Evolutionary conservation across 495 filamentous ascomycete genomes (phyloP), one percentile per base, ranked within the genome.

Genomic region (Elaphomyces granulatus): DNA sequence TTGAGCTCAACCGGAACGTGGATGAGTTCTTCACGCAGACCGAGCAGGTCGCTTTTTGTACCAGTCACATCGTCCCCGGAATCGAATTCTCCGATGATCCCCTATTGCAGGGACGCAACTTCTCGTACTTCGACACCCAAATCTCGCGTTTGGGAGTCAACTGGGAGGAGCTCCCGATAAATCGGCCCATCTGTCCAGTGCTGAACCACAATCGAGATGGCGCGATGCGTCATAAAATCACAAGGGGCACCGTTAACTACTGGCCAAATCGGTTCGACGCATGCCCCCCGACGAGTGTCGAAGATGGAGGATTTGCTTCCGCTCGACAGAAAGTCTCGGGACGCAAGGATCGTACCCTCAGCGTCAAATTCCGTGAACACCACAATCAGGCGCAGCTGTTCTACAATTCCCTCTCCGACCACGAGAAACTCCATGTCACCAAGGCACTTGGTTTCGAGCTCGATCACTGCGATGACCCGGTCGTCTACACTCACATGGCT

Each of bases 61-160:
- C 86, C 4, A 71, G 71, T 38, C 87, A 94, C 46, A 63, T 93
- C 42, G 81, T 93, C 3, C 84, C 84, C 3, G 87, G 87, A 41
- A 84, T 94, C 44, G 82, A 82, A 35, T 86, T 87, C 59, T 86
- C 83, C 4, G 72, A 90, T 48, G 86, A 94, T 48, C 83, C 85
- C 1, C 63, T 93, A 3, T 67, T 90, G 3, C 79, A 87, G 51
- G 83, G 82, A 32, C 75, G 86, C 4, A 90, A 85, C 63, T 92
- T 93, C 55, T 81, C 75, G 38, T 94, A 93, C 59, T 76, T 78
- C 30, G 86, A 94, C 45, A 93, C 87, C 1, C 86, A 94, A 51
- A 64, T 92, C 19, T 77, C 73, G 8, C 80, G 87, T 20, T 71
- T 93, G 0, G 87, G 87, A 10, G 61, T 75, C 34, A 94, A 94